phyloP scores from a whole-genome alignment of 139 green algal genomes.

The Nannochloris sp. region DNA sequence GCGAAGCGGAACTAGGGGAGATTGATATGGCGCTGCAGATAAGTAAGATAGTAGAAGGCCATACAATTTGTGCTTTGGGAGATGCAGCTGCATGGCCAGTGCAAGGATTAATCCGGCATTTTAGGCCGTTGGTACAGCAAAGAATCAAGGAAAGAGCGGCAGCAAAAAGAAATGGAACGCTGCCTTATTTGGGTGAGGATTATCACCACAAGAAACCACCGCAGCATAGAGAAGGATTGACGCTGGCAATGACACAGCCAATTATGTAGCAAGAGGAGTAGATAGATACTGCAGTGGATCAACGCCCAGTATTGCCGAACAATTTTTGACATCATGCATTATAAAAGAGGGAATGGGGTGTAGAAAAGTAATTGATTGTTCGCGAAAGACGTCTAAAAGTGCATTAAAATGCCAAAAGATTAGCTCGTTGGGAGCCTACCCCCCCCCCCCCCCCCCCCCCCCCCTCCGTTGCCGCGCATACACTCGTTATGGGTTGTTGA shows the following conservation, averaged over 20 bases:
- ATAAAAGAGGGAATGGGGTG: too few relatives aligned
- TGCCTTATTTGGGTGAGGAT: not conserved
- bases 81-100: slow-evolving; percentile 96
- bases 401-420: too few relatives aligned
- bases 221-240: not conserved
- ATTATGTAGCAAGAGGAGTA: too few relatives aligned
- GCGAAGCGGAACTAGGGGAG: slow-evolving; percentile 85
- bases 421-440: too few relatives aligned
- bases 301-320: too few relatives aligned
- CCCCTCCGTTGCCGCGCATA: too few relatives aligned
- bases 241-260: not conserved
- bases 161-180: not conserved
- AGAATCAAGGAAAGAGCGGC: not conserved
- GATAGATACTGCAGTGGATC: too few relatives aligned
- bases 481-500: too few relatives aligned
- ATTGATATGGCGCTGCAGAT: slow-evolving; percentile 97
- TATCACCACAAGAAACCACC: not conserved
- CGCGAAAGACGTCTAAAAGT: too few relatives aligned
- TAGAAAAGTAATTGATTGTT: too few relatives aligned
- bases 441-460: too few relatives aligned
- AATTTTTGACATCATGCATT: too few relatives aligned
- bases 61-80: slow-evolving; percentile 98
- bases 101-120: slow-evolving; percentile 93
- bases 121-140: slow-evolving; percentile 40
- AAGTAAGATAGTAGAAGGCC: slow-evolving; percentile 87